Evolutionary conservation across 2,329 filamentous ascomycete species (phyloP).

Genomic region (Emericellopsis cladophorae): DNA sequence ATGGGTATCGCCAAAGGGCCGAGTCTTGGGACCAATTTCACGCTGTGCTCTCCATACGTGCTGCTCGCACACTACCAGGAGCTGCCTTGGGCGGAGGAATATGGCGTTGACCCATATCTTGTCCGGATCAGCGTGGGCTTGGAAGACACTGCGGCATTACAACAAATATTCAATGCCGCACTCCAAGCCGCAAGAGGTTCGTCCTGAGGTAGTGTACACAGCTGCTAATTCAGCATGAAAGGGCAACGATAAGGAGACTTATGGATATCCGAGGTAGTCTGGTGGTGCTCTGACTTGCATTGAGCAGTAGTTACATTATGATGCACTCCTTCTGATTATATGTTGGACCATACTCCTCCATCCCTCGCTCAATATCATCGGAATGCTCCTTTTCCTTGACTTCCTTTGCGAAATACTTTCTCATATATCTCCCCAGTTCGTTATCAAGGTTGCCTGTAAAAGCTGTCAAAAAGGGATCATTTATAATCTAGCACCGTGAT

Average conservation of each 20-base stretch:
- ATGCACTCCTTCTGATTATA: conserved; percentile 47
- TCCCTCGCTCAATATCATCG: conserved; percentile 64
- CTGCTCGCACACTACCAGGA: conserved; percentile 85
- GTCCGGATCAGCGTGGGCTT: conserved; percentile 83
- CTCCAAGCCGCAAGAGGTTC: conserved; percentile 38
- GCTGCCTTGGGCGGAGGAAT: conserved; percentile 76
- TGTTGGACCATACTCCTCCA: conserved; percentile 56
- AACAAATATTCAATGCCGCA: conserved; percentile 52
- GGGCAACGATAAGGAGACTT: too few species aligned
- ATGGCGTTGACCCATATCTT: conserved; percentile 69
- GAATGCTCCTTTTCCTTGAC: conserved; percentile 53
- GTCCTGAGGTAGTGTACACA: too few species aligned
- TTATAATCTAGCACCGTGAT: background rate
- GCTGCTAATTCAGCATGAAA: too few species aligned
- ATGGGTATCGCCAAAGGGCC: conserved; percentile 87
- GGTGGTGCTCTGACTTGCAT: background rate
- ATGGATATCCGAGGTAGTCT: too few species aligned
- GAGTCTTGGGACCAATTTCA: conserved; percentile 94
- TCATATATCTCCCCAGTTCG: conserved; percentile 55
- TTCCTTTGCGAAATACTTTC: conserved; percentile 63
- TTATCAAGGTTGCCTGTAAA: conserved; percentile 55
- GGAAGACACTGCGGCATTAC: conserved; percentile 61
- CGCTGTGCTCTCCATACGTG: conserved; percentile 80
- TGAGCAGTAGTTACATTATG: conserved; percentile 36
- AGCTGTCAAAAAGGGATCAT: background rate